phyloP scores from a whole-genome alignment of 1,139 yeast genomes.

The Pneumocystis carinii region DNA sequence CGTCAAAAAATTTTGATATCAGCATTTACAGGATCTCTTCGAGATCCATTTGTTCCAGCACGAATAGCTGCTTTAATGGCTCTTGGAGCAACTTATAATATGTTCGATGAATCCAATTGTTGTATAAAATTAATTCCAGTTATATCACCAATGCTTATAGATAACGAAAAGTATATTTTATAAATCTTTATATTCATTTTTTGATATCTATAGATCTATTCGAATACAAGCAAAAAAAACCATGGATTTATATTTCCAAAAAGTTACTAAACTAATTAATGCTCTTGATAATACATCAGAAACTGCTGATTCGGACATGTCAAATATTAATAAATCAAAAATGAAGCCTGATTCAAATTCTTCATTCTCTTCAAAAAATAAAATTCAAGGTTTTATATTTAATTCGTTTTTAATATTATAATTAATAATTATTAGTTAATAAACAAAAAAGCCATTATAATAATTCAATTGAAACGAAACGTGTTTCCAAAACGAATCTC shows the following conservation, averaged over 20 bases:
- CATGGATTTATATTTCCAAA: constrained; percentile 47
- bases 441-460: background rate
- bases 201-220: constrained; percentile 29
- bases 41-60: constrained; percentile 66
- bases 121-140: constrained; percentile 76
- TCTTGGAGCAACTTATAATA: constrained; percentile 46
- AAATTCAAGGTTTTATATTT: background rate
- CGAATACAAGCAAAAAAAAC: constrained; percentile 56
- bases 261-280: constrained; percentile 41
- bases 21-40: constrained; percentile 69
- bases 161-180: constrained; percentile 33
- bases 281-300: constrained; percentile 14
- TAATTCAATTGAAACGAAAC: background rate
- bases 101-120: constrained; percentile 59
- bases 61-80: constrained; percentile 69
- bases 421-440: background rate
- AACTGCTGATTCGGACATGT: background rate
- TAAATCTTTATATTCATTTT: background rate
- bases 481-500: background rate
- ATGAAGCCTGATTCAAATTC: background rate
- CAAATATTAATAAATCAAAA: background rate
- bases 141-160: constrained; percentile 70
- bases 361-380: background rate
- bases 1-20: constrained; percentile 54
- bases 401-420: background rate